A percentile compares a stretch with the other conserved stretches of the same genome.
phyloP scores from a whole-genome alignment of 1,139 yeast genomes.

The Candida frijolesensis region DNA sequence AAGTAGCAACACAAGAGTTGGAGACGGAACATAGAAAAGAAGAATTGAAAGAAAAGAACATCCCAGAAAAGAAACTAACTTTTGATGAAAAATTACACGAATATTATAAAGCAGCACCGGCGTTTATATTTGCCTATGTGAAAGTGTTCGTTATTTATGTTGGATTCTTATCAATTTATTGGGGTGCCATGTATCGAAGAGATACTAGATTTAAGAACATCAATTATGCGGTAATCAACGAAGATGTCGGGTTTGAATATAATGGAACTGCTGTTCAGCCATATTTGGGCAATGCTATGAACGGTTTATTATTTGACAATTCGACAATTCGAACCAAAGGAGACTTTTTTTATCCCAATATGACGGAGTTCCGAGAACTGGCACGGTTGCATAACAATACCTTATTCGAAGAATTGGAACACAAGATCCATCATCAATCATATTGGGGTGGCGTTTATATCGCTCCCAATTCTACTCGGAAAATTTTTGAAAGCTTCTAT shows the following conservation, averaged over 20 bases:
- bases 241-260: conserved; percentile 32
- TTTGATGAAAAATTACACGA: conserved; percentile 9
- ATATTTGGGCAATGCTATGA: conserved; percentile 37
- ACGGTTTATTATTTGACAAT: conserved; percentile 9
- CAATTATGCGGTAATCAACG: conserved; percentile 48
- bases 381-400: conserved; percentile 36
- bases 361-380: conserved; percentile 27
- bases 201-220: conserved; percentile 38
- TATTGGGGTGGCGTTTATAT: conserved; percentile 60
- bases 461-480: conserved; percentile 43
- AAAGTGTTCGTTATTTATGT: conserved; percentile 21
- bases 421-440: conserved; percentile 46
- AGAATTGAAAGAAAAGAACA: background rate
- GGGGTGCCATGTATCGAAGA: conserved; percentile 60
- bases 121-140: conserved; percentile 12
- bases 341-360: conserved; percentile 40
- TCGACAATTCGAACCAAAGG: conserved; percentile 27
- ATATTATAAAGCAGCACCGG: conserved; percentile 10
- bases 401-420: conserved; percentile 34
- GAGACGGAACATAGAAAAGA: background rate
- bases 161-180: conserved; percentile 52
- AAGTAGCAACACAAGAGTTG: background rate
- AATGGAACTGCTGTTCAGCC: conserved; percentile 25
- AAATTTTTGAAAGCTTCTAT: conserved; percentile 34
- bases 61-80: conserved; percentile 4